Evolutionary conservation across 108 stramenopile species (phyloP).

Genomic region (Skeletonema potamos): DNA sequence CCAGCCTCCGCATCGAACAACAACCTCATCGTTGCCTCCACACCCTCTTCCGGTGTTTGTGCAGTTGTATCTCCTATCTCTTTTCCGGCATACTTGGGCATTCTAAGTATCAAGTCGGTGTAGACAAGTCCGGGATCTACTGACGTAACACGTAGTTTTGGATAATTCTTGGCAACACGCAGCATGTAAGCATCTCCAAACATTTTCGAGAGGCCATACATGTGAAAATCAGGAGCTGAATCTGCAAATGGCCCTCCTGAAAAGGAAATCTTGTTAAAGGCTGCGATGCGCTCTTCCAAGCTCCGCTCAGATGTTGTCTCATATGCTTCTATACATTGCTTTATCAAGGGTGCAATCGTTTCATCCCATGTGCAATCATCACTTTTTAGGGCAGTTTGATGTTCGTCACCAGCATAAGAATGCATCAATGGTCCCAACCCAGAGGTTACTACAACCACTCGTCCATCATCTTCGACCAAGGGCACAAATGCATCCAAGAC

Average conservation of each 20-base stretch:
- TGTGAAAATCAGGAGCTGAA: conserved; percentile 42
- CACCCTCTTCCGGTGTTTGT: conserved; percentile 36
- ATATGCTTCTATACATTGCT: conserved; percentile 15
- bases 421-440: conserved; percentile 41
- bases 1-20: conserved; percentile 33
- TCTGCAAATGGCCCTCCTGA: conserved; percentile 44
- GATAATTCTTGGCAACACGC: conserved; percentile 10
- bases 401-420: conserved; percentile 14
- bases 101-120: conserved; percentile 38
- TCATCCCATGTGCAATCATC: conserved; percentile 16
- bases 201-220: conserved; percentile 49
- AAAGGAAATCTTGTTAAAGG: conserved; percentile 31
- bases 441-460: conserved; percentile 35
- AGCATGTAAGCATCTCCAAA: conserved; percentile 47
- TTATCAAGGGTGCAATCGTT: conserved; percentile 6
- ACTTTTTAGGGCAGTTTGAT: conserved; percentile 5
- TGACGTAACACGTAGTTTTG: conserved; percentile 22
- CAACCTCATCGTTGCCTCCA: conserved; percentile 36
- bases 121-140: conserved; percentile 46
- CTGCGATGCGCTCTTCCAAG: conserved; percentile 16
- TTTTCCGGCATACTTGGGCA: conserved; percentile 38
- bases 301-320: neutral
- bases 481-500: conserved; percentile 39
- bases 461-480: conserved; percentile 19
- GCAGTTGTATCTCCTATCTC: conserved; percentile 25